Evolutionary conservation across 768 basidiomycete genomes (phyloP).

Genomic region (Crassisporium funariophilum): DNA sequence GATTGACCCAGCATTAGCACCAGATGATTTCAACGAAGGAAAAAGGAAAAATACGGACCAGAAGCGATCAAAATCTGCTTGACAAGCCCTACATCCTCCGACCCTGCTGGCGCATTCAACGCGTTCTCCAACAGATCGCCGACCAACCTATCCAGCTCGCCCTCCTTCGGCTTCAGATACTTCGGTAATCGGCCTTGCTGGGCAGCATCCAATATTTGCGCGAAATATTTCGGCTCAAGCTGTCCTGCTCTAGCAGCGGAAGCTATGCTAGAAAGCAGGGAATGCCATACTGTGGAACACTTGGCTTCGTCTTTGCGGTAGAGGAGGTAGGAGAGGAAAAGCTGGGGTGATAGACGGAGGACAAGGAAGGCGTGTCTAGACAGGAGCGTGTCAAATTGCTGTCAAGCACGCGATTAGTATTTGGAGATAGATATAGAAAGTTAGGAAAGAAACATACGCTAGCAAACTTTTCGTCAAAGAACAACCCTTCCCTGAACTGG

Average conservation of each 20-base stretch:
- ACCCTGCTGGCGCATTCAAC: conserved; percentile 26
- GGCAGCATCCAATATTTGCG: conserved; percentile 43
- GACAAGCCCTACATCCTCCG: conserved; percentile 34
- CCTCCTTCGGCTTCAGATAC: conserved; percentile 44
- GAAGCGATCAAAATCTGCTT: conserved; percentile 40
- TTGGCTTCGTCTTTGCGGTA: conserved; percentile 39
- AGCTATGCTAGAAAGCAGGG: conserved; percentile 46
- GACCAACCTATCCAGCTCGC: conserved; percentile 48
- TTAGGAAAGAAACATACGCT: conserved; percentile 38
- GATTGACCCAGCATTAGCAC: neutral
- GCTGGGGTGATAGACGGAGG: conserved; percentile 39
- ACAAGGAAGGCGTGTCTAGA: conserved; percentile 33
- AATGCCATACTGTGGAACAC: conserved; percentile 45
- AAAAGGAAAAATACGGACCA: conserved; percentile 34
- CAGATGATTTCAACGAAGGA: neutral
- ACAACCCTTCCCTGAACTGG: conserved; percentile 54
- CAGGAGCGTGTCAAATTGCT: conserved; percentile 52
- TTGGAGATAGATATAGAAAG: neutral
- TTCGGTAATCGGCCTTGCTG: conserved; percentile 40
- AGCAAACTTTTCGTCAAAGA: conserved; percentile 43
- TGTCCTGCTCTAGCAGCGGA: conserved; percentile 27
- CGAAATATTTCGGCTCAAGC: conserved; percentile 26
- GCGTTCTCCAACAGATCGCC: conserved; percentile 40
- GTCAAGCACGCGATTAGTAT: neutral
- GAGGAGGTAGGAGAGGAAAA: conserved; percentile 56